Percentiles rank a stretch among this genome's conserved stretches.
These are phyloP conservation scores for Coleophoma cylindrospora DNA, from an alignment of 2,329 filamentous ascomycete genomes.

Conservation along the genomic window DNA sequence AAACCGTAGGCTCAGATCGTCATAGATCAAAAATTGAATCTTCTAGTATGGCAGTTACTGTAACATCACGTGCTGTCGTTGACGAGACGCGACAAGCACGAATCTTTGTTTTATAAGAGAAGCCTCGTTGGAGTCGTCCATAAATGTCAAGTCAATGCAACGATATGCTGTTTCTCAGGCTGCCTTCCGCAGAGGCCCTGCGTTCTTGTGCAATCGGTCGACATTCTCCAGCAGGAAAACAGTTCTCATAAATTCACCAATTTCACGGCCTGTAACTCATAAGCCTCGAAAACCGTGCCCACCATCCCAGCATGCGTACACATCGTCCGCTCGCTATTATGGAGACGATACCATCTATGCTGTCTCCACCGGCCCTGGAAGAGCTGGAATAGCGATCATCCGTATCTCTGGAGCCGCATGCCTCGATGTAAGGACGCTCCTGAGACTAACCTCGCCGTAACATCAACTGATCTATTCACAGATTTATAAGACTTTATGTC, in stretches of 20 bases:
- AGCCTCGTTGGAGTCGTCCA: too few relatives aligned
- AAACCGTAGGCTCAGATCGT: too few relatives aligned
- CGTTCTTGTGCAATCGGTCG: background rate
- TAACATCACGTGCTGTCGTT: too few relatives aligned
- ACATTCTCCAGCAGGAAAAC: background rate
- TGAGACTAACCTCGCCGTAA: background rate
- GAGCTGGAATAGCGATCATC: conserved; percentile 86
- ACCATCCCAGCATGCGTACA: background rate
- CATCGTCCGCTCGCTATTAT: background rate
- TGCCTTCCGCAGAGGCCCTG: too few relatives aligned
- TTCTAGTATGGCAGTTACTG: too few relatives aligned
- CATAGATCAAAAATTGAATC: too few relatives aligned
- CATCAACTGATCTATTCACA: conserved; percentile 26
- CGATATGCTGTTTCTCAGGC: too few relatives aligned
- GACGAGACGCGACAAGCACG: too few relatives aligned
- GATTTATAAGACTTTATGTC: conserved; percentile 63
- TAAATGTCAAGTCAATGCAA: too few relatives aligned
- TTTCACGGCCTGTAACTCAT: background rate
- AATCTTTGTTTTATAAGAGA: too few relatives aligned
- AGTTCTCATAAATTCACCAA: background rate
- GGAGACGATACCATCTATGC: conserved; percentile 75
- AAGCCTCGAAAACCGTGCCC: background rate
- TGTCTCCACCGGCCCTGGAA: conserved; percentile 78
- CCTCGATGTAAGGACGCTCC: conserved; percentile 45
- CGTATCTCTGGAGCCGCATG: conserved; percentile 79